A percentile compares a stretch with the other conserved stretches of the same genome.
phyloP scores from a whole-genome alignment of 192 early-diverging fungal species.

The Dissophora globulifera region DNA sequence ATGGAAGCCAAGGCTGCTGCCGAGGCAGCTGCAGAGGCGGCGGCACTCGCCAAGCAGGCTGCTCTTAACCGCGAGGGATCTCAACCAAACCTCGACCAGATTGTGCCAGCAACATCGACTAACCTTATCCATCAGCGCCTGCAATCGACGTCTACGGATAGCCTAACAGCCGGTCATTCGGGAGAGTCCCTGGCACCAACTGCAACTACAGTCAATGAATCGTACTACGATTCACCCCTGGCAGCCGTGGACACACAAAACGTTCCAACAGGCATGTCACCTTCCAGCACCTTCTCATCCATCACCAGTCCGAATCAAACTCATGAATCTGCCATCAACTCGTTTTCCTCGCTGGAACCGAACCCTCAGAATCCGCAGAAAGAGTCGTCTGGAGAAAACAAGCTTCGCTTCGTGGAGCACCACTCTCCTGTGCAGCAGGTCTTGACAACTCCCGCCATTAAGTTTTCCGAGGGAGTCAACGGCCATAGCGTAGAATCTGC shows the following conservation, averaged over 20 bases:
- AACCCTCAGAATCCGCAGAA: not conserved
- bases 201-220: not conserved
- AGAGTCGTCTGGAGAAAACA: slow-evolving; percentile 7
- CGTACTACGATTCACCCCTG: slow-evolving; percentile 7
- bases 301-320: not conserved
- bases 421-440: not conserved
- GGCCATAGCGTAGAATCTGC: not conserved
- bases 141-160: slow-evolving; percentile 28
- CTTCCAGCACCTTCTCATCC: slow-evolving; percentile 29
- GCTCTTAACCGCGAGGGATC: slow-evolving; percentile 15
- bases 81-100: slow-evolving; percentile 10
- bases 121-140: not conserved
- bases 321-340: slow-evolving; percentile 5
- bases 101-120: not conserved
- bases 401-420: slow-evolving; percentile 4
- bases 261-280: slow-evolving; percentile 5
- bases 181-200: not conserved
- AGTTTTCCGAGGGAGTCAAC: not conserved
- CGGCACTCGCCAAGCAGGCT: not conserved
- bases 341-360: slow-evolving; percentile 11
- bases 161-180: not conserved
- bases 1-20: slow-evolving; percentile 25
- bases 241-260: slow-evolving; percentile 3
- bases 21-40: slow-evolving; percentile 2
- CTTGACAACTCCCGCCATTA: not conserved